Evolutionary conservation across 331 rosid genomes (phyloP), one percentile per base, ranked within the genome.

Genomic region (Prunus yedoensis): DNA sequence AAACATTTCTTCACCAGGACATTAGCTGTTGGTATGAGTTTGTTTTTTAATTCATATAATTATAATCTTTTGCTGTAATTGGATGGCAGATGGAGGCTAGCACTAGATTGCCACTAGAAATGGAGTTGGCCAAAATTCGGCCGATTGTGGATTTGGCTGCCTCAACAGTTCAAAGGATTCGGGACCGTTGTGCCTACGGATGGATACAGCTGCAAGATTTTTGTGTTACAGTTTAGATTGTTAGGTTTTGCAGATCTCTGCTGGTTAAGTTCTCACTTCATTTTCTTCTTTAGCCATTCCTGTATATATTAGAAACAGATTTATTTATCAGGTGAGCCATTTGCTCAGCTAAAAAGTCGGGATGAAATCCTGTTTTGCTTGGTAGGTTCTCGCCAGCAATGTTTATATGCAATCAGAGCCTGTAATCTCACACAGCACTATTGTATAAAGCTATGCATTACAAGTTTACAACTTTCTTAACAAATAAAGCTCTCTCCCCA

Each of bases 141-240:
- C 88, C 93, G 5, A 23, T 81, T 58, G 81, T 90, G 65, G 81
- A 84, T 73, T 76, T 59, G 81, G 97, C 97, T 35, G 90, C 93
- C 66, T 86, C 91, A 62, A 87, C 85, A 41, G 77, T 86, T 68
- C 85, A 88, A 71, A 80, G 81, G 68, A 80, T 89, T 18, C 88
- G 93, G 35, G 97, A 94, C 74, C 97, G 96, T 2, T 83, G 90
- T 73, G 96, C 92, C 61, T 93, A 71, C 47, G 98, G 98, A 4
- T 91, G 96, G 97, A 85, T 94, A 69, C 87, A 88, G 66, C 71
- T 94, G 79, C 91, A 88, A 77, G 87, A 89, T 68, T 74, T 92
- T 21, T 50, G 77, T 20, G 74, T 90, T 43, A 32, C 96, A 4
- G 70, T 86, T 64, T 90, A 88, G 86, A 77, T 69, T 64, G 14